Evolutionary conservation across 192 early-diverging fungal species (phyloP).

Genomic region (Geranomyces variabilis): DNA sequence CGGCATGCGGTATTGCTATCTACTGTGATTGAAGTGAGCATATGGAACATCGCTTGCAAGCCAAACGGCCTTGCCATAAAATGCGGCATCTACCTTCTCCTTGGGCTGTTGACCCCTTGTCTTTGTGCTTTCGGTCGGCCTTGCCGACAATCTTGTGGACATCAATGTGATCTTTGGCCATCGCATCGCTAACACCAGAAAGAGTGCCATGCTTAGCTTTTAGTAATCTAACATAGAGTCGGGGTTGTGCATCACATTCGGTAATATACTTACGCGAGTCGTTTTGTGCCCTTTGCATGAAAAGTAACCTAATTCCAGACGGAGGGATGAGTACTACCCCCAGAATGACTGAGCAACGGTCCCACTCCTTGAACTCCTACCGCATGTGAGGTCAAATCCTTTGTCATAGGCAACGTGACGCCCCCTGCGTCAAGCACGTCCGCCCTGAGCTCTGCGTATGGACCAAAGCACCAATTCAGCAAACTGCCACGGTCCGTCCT

Average conservation of each 20-base stretch:
- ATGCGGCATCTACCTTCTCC: neutral
- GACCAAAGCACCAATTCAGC: no score
- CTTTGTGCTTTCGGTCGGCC: neutral
- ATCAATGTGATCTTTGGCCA: slow-evolving; percentile 16
- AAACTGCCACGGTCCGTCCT: no score
- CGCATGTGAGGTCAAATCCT: slow-evolving; percentile 53
- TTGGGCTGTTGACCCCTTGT: neutral
- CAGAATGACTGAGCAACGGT: no score
- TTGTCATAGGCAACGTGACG: slow-evolving; percentile 57
- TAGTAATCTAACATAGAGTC: no score
- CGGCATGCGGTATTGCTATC: slow-evolving; percentile 68
- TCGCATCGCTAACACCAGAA: neutral
- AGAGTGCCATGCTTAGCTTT: neutral
- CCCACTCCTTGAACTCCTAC: neutral
- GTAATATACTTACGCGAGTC: neutral
- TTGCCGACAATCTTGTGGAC: slow-evolving; percentile 32
- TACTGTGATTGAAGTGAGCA: neutral
- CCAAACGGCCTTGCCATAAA: neutral
- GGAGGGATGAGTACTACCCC: no score
- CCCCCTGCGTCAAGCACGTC: slow-evolving; percentile 74
- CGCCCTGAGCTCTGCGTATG: slow-evolving; percentile 54
- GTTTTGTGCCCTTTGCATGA: neutral
- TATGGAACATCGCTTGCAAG: neutral
- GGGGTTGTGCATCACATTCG: neutral
- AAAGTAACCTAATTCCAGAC: slow-evolving; percentile 1